Conservation (phyloP, 1,284 basidiomycete genomes). For the Boletus smithii region DNA sequence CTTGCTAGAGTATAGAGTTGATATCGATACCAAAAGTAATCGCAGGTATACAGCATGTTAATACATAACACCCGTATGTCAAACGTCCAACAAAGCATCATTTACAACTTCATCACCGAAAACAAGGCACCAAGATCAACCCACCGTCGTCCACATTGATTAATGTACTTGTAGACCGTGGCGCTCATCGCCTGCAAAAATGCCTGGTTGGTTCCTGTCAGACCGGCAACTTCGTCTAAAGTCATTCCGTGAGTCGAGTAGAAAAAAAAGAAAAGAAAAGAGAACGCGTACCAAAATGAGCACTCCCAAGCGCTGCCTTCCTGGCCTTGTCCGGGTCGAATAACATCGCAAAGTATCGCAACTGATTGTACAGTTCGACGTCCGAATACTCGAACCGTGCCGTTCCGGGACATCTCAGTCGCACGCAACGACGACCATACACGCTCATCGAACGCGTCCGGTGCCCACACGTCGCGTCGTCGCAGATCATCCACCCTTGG, state of each 20-base stretch:
- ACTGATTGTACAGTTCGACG: conserved; percentile 79
- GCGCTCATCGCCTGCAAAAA: conserved; percentile 52
- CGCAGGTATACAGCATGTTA: conserved; percentile 8
- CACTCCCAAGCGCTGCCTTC: conserved; percentile 47
- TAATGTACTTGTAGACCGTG: conserved; percentile 74
- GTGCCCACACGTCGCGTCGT: conserved; percentile 81
- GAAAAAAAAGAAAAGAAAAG: conserved; percentile 8
- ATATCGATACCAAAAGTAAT: conserved; percentile 11
- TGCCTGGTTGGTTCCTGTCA: conserved; percentile 47
- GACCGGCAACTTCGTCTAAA: conserved; percentile 54
- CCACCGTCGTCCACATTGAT: conserved; percentile 82
- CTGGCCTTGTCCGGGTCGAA: conserved; percentile 73
- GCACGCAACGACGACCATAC: conserved; percentile 80
- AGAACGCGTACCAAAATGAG: conserved; percentile 44
- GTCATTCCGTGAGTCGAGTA: conserved; percentile 3
- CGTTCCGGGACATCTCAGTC: conserved; percentile 61
- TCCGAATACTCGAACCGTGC: conserved; percentile 87
- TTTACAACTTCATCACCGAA: conserved; percentile 68
- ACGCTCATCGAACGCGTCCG: conserved; percentile 91
- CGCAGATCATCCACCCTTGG: conserved; percentile 84
- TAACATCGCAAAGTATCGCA: conserved; percentile 76
- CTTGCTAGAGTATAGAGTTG: not conserved
- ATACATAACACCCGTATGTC: conserved; percentile 4
- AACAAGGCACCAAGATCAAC: conserved; percentile 68
- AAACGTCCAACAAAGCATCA: too few species aligned